Evolutionary conservation across 1,139 yeast genomes (phyloP).

Genomic region (Debaryomycetaceae sp.): DNA sequence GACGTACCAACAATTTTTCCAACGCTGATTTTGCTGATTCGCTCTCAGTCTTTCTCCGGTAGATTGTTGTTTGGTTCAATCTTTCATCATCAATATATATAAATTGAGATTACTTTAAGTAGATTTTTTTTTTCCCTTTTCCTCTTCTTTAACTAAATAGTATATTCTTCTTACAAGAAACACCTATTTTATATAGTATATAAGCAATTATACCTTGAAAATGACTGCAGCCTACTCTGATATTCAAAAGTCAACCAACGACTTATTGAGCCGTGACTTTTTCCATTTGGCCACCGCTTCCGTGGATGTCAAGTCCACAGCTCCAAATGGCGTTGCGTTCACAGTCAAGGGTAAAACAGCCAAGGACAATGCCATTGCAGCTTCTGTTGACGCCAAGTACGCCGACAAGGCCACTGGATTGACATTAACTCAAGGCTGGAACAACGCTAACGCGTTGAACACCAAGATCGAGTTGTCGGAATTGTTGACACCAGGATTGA

Average conservation of each 20-base stretch:
- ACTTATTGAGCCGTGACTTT: slow-evolving; percentile 86
- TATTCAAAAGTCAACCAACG: slow-evolving; percentile 87
- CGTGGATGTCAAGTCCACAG: slow-evolving; percentile 85
- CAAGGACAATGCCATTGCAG: slow-evolving; percentile 80
- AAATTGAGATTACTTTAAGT: background rate
- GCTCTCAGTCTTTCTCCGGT: too few species aligned
- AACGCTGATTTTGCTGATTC: too few species aligned
- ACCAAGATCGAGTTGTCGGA: slow-evolving; percentile 93
- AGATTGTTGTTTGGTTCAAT: too few species aligned
- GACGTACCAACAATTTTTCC: background rate
- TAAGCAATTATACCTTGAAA: background rate
- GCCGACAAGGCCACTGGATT: slow-evolving; percentile 91
- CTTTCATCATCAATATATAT: too few species aligned
- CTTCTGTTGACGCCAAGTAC: slow-evolving; percentile 89
- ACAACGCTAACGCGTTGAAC: slow-evolving; percentile 86
- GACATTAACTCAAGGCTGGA: slow-evolving; percentile 96
- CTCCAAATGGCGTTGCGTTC: slow-evolving; percentile 96
- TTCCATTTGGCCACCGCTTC: slow-evolving; percentile 87
- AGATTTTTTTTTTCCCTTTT: background rate
- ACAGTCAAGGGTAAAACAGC: slow-evolving; percentile 91
- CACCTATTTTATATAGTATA: background rate
- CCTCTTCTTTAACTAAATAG: background rate
- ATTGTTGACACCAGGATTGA: slow-evolving; percentile 91
- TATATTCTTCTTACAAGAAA: background rate
- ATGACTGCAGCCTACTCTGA: slow-evolving; percentile 78